Conservation (phyloP, 2,329 filamentous ascomycete genomes). For the Plenodomus lindquistii region DNA sequence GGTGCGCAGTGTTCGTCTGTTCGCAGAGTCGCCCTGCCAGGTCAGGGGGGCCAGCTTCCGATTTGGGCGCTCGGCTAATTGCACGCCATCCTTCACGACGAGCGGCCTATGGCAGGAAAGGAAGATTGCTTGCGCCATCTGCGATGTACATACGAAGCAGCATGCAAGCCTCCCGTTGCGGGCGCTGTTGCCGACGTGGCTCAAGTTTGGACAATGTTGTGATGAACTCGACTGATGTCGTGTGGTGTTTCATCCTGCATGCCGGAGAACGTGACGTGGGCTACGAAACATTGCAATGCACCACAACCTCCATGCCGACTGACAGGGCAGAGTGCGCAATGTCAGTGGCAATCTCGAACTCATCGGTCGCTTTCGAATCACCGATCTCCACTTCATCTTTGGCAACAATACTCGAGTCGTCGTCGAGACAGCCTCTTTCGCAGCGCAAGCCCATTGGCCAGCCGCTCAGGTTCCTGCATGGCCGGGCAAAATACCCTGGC, state of each 20-base stretch:
- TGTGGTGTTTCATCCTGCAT: not conserved
- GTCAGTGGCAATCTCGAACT: not conserved
- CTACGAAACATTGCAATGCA: no score
- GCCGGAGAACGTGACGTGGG: not conserved
- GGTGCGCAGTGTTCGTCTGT: not conserved
- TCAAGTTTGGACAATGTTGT: not conserved
- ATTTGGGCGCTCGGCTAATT: not conserved
- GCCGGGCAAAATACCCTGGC: slow-evolving; percentile 17
- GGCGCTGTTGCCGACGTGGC: not conserved
- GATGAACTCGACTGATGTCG: not conserved
- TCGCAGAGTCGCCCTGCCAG: not conserved
- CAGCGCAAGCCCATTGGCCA: slow-evolving; percentile 7
- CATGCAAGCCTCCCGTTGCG: not conserved
- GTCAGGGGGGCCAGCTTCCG: not conserved
- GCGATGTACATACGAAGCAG: not conserved
- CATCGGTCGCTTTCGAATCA: not conserved
- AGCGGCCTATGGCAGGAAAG: not conserved
- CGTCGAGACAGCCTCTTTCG: slow-evolving; percentile 1
- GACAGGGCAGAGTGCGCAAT: not conserved
- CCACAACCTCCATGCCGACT: no score
- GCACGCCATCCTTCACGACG: not conserved
- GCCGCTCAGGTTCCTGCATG: slow-evolving; percentile 29
- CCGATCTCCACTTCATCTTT: not conserved
- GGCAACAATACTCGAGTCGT: not conserved
- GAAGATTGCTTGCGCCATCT: not conserved